These are phyloP conservation scores for Dictyostelium firmibasis DNA, from an alignment of 78 protist genomes.

Conservation along the genomic window DNA sequence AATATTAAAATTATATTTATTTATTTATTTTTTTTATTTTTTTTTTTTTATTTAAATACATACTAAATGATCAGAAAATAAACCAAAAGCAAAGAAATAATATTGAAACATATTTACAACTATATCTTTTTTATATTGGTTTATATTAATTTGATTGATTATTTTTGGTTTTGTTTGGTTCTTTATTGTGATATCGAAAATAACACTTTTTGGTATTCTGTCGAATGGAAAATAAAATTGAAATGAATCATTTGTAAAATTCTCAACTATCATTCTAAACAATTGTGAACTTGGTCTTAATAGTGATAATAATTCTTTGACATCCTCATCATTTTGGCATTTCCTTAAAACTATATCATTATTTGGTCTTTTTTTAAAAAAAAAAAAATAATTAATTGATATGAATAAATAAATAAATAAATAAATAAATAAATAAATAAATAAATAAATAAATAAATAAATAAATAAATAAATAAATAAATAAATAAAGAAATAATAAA, in stretches of 20 bases:
- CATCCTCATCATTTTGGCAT: background rate
- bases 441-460: too few relatives aligned
- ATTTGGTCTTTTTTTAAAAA: too few relatives aligned
- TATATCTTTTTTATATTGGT: background rate
- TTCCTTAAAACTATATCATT: background rate
- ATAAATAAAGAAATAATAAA: too few relatives aligned
- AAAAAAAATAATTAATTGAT: too few relatives aligned
- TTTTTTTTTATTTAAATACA: background rate
- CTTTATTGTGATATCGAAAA: background rate
- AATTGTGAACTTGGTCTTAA: slow-evolving; percentile 5
- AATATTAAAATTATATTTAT: too few relatives aligned
- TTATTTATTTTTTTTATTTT: too few relatives aligned
- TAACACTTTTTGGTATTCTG: background rate
- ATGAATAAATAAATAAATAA: too few relatives aligned
- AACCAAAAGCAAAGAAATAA: slow-evolving; percentile 65
- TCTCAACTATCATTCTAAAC: background rate
- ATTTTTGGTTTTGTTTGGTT: background rate
- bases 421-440: too few relatives aligned
- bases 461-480: too few relatives aligned
- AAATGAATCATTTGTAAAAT: background rate
- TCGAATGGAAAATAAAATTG: slow-evolving; percentile 12
- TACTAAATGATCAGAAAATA: slow-evolving; percentile 46
- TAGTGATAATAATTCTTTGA: background rate
- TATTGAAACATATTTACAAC: slow-evolving; percentile 41
- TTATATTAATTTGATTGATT: background rate